Evolutionary conservation across 139 green algal species (phyloP).

Genomic region (Ulvella scutata): DNA sequence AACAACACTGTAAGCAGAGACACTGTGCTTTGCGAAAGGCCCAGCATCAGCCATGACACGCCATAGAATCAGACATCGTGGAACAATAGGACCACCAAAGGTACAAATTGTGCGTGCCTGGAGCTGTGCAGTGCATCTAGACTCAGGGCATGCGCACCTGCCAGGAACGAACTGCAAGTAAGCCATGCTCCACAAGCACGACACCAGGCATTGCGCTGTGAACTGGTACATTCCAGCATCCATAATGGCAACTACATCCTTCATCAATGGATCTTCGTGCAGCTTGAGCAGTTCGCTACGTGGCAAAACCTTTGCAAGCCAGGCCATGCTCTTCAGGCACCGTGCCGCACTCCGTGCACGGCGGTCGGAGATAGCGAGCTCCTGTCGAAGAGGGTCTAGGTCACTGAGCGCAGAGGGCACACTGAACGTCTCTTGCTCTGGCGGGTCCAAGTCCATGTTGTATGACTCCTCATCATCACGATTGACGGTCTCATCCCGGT

Average conservation of each 20-base stretch:
- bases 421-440: not conserved
- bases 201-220: not conserved
- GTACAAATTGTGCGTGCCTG: not conserved
- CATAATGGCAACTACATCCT: not conserved
- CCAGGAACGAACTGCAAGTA: not conserved
- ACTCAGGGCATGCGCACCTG: not conserved
- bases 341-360: not conserved
- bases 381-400: not conserved
- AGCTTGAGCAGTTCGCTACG: not conserved
- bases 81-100: too few species aligned
- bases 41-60: too few species aligned
- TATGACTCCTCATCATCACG: not conserved
- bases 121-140: not conserved
- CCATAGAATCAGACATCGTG: too few species aligned
- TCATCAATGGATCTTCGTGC: not conserved
- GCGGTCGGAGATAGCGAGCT: not conserved
- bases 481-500: too few species aligned
- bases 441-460: not conserved
- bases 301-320: not conserved
- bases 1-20: too few species aligned
- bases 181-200: not conserved
- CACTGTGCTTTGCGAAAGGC: too few species aligned
- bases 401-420: not conserved
- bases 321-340: not conserved
- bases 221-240: not conserved